Base-by-base conservation (phyloP, 306 rosid species). In the Prunus mongolica region DNA sequence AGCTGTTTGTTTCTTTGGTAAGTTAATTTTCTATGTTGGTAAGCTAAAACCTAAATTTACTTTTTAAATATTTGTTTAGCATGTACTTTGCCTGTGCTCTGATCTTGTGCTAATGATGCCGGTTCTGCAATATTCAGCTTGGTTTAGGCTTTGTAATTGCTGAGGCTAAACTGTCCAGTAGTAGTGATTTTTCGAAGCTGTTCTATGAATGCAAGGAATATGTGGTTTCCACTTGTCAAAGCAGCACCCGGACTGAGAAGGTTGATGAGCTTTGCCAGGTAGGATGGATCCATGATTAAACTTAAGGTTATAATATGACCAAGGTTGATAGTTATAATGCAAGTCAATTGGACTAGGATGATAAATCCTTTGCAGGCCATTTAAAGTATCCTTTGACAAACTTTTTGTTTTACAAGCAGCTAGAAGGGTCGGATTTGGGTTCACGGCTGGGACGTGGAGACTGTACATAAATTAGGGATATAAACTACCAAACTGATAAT, bases 171-270 rank as follows among this genome's bases (percentile, higher is more conserved):
- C 84, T 92, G 74, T 85, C 88, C 44, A 69, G 75, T n/a, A 86
- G 79, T 71, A 77, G 78, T 24, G 91, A 91, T 75, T 88, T 96
- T 85, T 90, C 88, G 63, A 96, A 89, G 88, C 74, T 89, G 67
- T 96, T 96, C 85, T 78, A 49, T 77, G 98, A 96, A 78, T 96
- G 99, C 91, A 96, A 92, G 87, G 99, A 88, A 69, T 96, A 88
- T 71, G 47, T 84, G 55, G 82, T 86, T 58, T 81, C 87, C 65
- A 72, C 88, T 47, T 86, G 93, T 82, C 98, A 89, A 86, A 66
- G 88, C 69, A 72, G 74, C 81, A 69, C 46, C 71, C 83, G 86
- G 88, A 79, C 69, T 24, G 96, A 88, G 80, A 92, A 85, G 87
- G 80, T 91, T 58, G 96, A 96, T 58, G 98, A 91, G 74, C 89